Base-by-base conservation (phyloP, 441 rosid genomes). In the Bruguiera hainesii region DNA sequence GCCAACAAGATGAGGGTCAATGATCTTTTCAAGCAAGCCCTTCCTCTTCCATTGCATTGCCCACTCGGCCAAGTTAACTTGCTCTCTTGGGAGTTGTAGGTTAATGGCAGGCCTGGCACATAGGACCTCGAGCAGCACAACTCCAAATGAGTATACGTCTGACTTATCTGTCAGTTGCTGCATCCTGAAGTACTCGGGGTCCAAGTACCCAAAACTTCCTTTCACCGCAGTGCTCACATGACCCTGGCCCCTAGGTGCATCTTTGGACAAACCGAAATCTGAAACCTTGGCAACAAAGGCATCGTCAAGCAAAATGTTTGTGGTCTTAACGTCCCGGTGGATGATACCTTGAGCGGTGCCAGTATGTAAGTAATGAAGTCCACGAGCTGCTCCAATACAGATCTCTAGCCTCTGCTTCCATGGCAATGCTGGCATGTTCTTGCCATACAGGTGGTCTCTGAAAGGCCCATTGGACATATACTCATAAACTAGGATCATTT, bases 41-140 rank as follows among this genome's bases (percentile, higher is more conserved):
- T 89, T 95, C 33, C 91, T 76, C 78, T 89, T 89, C 93, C 92
- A 89, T 58, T 90, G 96, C 99, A 89, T 90, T 1, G 97, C 93
- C 97, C 97, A 92, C 33, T 92, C 98, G 0, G 93, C 99, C 66
- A 95, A 78, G 77, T 87, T 90, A 9, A 95, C 98, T 50, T 89
- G 98, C 55, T 90, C 99, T 76, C 98, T 73, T 1, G 89, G 90
- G 7, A 90, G 79, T 51, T 68, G 79, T 5, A 89, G 98, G 59
- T 80, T 79, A 31, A 92, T 79, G 10, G 93, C 97, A 0, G 92
- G 93, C 81, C 98, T 86, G 6, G 89, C 95, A 20, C 96, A 86
- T 26, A 90, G 55, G 23, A 82, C 90, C 75, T 95, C 96, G 13
- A 95, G 80, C 50, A 95, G 81, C 39, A 95, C 95, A 5, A 90